Conservation (phyloP, 768 basidiomycete species). For the Kwoniella botswanensis region DNA sequence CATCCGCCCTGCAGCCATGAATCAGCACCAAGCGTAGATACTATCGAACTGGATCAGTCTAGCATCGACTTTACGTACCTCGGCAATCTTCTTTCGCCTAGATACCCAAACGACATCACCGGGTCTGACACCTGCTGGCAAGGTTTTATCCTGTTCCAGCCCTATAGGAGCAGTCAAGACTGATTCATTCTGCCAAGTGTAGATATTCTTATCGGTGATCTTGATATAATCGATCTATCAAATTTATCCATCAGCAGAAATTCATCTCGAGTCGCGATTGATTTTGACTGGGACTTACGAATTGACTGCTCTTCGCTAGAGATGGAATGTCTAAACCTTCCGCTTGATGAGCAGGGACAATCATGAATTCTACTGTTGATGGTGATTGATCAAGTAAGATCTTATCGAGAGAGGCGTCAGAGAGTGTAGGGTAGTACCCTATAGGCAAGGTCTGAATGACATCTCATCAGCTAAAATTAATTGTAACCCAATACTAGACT, state of each 20-base stretch:
- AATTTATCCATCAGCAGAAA: neutral
- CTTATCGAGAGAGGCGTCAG: conserved; percentile 54
- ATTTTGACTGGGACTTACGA: conserved; percentile 20
- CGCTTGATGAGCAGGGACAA: conserved; percentile 46
- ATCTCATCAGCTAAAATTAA: neutral
- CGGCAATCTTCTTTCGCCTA: conserved; percentile 54
- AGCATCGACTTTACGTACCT: conserved; percentile 37
- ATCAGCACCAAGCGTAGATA: neutral
- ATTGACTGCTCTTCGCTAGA: conserved; percentile 36
- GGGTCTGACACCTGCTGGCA: conserved; percentile 48
- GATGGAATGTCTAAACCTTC: conserved; percentile 34
- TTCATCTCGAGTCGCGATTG: neutral
- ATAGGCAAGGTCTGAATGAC: conserved; percentile 52
- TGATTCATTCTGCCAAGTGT: conserved; percentile 50
- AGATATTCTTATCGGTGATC: conserved; percentile 47
- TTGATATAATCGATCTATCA: conserved; percentile 52
- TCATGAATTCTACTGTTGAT: conserved; percentile 56
- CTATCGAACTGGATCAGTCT: neutral
- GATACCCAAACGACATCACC: conserved; percentile 58
- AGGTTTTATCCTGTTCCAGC: conserved; percentile 39
- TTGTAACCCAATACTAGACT: neutral
- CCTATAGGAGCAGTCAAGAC: conserved; percentile 43
- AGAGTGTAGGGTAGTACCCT: conserved; percentile 55
- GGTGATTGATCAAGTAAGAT: conserved; percentile 53
- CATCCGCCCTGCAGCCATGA: conserved; percentile 72